Percentiles rank a stretch among this genome's conserved stretches.
Evolutionary conservation across 2,329 filamentous ascomycete species (phyloP).

Genomic region (Apiospora kogelbergensis): DNA sequence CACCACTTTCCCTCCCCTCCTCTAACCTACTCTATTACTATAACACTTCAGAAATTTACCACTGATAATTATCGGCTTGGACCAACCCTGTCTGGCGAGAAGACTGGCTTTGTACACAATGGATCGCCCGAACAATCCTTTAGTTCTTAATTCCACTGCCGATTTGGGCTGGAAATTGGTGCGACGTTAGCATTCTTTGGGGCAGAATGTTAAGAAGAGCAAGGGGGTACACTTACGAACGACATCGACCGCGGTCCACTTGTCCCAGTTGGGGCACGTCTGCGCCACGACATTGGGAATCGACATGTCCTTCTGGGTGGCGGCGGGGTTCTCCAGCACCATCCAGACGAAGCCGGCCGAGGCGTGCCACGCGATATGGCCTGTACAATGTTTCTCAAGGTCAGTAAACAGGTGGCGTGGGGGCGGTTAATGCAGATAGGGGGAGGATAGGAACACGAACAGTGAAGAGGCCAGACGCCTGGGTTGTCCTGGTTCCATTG

Average conservation of each 20-base stretch:
- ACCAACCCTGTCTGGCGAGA: no score
- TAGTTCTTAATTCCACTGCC: no score
- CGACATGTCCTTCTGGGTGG: constrained; percentile 20
- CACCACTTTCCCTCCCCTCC: no score
- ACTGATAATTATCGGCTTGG: no score
- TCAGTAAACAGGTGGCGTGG: background rate
- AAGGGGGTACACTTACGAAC: constrained; percentile 14
- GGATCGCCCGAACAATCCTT: no score
- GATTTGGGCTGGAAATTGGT: background rate
- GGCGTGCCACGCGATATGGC: constrained; percentile 36
- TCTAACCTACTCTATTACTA: no score
- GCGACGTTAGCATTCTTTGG: no score
- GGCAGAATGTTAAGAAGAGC: background rate
- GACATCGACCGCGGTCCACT: constrained; percentile 15
- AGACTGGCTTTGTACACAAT: no score
- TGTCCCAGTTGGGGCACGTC: constrained; percentile 18
- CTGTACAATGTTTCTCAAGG: background rate
- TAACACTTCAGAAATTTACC: no score
- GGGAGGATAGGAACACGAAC: constrained; percentile 18
- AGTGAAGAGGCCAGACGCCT: constrained; percentile 32
- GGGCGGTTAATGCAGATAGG: background rate
- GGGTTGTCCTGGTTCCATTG: constrained; percentile 37
- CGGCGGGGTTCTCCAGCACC: constrained; percentile 32
- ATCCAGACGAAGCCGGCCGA: constrained; percentile 37
- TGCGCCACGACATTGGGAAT: constrained; percentile 17